phyloP scores from a whole-genome alignment of 257 asterid genomes.

The Ilex aquifolium region DNA sequence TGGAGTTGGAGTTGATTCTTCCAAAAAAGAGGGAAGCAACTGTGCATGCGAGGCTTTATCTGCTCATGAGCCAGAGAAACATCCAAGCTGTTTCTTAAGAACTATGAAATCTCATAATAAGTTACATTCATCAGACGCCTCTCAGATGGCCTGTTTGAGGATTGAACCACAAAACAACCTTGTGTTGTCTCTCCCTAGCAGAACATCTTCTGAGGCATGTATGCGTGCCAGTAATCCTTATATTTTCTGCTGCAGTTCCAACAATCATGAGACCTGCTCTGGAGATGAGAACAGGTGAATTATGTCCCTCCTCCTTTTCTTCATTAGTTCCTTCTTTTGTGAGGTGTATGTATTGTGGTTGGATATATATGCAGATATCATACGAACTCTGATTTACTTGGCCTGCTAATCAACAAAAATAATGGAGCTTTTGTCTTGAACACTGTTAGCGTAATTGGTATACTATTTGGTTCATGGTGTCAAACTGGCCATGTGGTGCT shows the following conservation, averaged over 20 bases:
- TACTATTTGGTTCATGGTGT: too few species aligned
- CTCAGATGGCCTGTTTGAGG: constrained; percentile 9
- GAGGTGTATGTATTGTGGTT: background rate
- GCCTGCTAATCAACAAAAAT: background rate
- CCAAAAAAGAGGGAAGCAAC: constrained; percentile 15
- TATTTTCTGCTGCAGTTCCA: constrained; percentile 22
- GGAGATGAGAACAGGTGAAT: constrained; percentile 23
- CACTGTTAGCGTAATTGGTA: too few species aligned
- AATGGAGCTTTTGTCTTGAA: too few species aligned
- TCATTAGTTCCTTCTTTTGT: background rate
- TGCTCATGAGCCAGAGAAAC: constrained; percentile 24
- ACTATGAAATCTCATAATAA: too few species aligned
- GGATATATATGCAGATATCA: background rate
- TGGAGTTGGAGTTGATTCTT: constrained; percentile 18
- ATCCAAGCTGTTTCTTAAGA: constrained; percentile 31
- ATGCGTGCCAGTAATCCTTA: constrained; percentile 24
- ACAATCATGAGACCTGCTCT: constrained; percentile 7
- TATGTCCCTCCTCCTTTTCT: background rate
- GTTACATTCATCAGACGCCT: constrained; percentile 8
- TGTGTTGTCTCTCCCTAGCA: constrained; percentile 18
- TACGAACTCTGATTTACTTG: background rate
- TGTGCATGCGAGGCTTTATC: constrained; percentile 21
- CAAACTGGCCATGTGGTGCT: too few species aligned
- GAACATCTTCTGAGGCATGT: constrained; percentile 15
- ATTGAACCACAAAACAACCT: constrained; percentile 15